phyloP scores from a whole-genome alignment of 495 filamentous ascomycete genomes.

The Penicillium egyptiacum region DNA sequence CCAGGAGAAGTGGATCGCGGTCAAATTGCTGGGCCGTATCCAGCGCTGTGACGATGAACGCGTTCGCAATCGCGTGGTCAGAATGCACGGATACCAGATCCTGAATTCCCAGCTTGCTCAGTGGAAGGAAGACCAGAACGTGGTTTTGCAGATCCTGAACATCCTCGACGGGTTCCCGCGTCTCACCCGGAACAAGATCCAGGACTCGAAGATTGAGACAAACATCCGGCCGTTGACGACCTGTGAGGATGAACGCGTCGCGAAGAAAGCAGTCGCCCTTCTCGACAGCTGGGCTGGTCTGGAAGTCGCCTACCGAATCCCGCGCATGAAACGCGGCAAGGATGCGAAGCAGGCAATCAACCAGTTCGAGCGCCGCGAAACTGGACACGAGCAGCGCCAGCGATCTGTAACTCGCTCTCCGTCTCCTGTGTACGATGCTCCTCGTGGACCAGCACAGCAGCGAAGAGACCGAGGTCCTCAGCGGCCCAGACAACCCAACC shows the following conservation, averaged over 20 bases:
- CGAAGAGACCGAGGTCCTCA: constrained; percentile 60
- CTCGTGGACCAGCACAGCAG: constrained; percentile 52
- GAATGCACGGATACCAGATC: constrained; percentile 97
- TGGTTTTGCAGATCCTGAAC: constrained; percentile 84
- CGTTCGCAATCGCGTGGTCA: constrained; percentile 83
- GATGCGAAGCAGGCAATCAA: constrained; percentile 48
- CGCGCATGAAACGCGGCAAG: constrained; percentile 71
- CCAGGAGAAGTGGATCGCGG: constrained; percentile 98
- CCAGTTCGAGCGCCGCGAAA: constrained; percentile 68
- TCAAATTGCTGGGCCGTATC: constrained; percentile 88
- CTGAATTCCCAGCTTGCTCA: constrained; percentile 78
- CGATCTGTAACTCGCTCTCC: constrained; percentile 54
- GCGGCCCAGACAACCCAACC: constrained; percentile 48
- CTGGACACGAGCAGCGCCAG: constrained; percentile 60
- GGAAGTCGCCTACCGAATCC: constrained; percentile 92
- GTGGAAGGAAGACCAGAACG: constrained; percentile 85
- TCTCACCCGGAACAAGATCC: constrained; percentile 94
- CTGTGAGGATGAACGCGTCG: constrained; percentile 72
- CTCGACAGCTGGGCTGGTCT: constrained; percentile 86
- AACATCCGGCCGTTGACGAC: constrained; percentile 69
- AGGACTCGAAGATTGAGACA: constrained; percentile 91
- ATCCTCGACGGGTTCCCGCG: constrained; percentile 88
- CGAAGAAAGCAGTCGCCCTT: constrained; percentile 65
- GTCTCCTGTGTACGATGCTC: constrained; percentile 52
- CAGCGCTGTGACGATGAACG: constrained; percentile 87